Evolutionary conservation across 495 filamentous ascomycete species (phyloP), one percentile per base, ranked within the genome.

Genomic region (Hypomontagnella monticulosa): DNA sequence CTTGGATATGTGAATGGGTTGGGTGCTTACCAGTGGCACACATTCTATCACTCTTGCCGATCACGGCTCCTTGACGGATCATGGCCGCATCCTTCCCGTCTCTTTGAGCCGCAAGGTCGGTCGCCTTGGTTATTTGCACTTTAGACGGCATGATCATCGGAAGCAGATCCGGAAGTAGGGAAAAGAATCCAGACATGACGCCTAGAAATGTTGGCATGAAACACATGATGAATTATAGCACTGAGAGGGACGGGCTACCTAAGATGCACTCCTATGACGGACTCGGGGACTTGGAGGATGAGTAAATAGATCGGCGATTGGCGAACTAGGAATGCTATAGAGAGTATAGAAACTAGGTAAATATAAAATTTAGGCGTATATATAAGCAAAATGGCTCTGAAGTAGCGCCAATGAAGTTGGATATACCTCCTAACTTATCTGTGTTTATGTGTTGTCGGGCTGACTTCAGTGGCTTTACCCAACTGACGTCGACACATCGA

Each of bases 21-120:
- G 20, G 47, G 52, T 19, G 61, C 75, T 71, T 63, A 85, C 83
- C 76, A 33, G 80, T 77, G 14, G 82, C 78, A 61, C 82, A 88
- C 66, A 90, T 76, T 23, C 78, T 84, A 43, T 88, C 85, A 10
- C 81, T 81, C 66, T 85, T 82, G 57, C 81, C 77, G 38, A 85
- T 78, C 47, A 91, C 81, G 20, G 88, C 87, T 40, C 84, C 80
- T 57, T 85, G 36, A 75, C 83, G 57, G 65, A 66, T 49, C 63
- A 70, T 72, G 9, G 71, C 51, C 7, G 71, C 60, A 33, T 67
- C 54, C 48, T 69, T 58, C 55, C 62, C 59, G 47, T 55, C 49
- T 33, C 67, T 61, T 44, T 72, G 66, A 18, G 77, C 74, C 38
- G 76, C 62, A 30, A 85, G 74, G 1, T 83, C 79, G 43, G 66